These are phyloP conservation scores for Suillus occidentalis DNA, from an alignment of 768 basidiomycete species.

Conservation along the genomic window DNA sequence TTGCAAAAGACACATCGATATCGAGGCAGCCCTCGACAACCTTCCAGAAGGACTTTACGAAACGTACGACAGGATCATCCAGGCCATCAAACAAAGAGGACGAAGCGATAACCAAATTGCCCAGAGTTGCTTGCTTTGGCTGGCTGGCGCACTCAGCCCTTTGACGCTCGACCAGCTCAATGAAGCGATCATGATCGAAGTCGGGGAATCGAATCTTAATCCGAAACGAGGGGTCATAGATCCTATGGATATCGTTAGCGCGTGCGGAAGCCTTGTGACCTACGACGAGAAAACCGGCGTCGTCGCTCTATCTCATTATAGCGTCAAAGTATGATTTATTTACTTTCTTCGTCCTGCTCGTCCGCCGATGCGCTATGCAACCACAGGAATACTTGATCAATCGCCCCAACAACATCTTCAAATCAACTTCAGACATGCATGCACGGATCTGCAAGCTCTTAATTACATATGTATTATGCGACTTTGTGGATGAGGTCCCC, in stretches of 20 bases:
- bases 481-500: background rate
- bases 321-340: constrained; percentile 7
- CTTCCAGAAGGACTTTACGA: constrained; percentile 22
- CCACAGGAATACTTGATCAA: background rate
- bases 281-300: background rate
- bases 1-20: constrained; percentile 1
- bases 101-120: background rate
- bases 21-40: constrained; percentile 8
- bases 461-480: background rate
- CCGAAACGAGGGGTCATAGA: background rate
- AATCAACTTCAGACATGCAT: background rate
- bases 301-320: constrained; percentile 8
- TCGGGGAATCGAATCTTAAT: background rate
- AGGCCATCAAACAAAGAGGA: constrained; percentile 5
- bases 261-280: constrained; percentile 3
- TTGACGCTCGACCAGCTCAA: constrained; percentile 1
- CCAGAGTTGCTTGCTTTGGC: background rate
- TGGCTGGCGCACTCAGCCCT: background rate
- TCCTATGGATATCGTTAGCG: background rate
- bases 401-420: background rate
- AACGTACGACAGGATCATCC: constrained; percentile 22
- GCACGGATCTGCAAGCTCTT: background rate
- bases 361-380: background rate
- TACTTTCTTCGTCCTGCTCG: no score
- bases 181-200: constrained; percentile 5